phyloP scores from a whole-genome alignment of 768 basidiomycete species.

The Mycena maculata region DNA sequence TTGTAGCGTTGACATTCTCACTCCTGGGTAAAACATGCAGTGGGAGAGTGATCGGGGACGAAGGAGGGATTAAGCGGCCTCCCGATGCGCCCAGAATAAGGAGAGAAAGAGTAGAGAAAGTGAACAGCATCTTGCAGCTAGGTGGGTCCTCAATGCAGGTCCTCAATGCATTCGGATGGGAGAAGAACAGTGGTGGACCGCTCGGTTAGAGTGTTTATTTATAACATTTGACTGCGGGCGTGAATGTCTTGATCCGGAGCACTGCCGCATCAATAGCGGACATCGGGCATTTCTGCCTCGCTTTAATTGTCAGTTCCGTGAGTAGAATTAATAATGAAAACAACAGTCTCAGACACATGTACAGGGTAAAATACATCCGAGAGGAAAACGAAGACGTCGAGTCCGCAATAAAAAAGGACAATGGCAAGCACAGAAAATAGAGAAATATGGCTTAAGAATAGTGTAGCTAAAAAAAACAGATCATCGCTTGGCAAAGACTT shows the following conservation, averaged over 20 bases:
- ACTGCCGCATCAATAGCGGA: background rate
- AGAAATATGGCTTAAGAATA: conserved; percentile 45
- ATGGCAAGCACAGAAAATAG: conserved; percentile 24
- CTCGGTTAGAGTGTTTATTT: too few species aligned
- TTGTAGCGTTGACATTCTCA: conserved; percentile 2
- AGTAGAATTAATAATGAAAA: background rate
- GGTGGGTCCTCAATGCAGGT: conserved; percentile 4
- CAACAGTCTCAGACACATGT: conserved; percentile 36
- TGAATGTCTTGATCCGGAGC: too few species aligned
- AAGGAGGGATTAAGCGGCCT: conserved; percentile 38
- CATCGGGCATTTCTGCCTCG: background rate
- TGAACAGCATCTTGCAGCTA: conserved; percentile 21
- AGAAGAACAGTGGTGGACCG: background rate
- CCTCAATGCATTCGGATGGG: conserved; percentile 7
- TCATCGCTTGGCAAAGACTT: conserved; percentile 92
- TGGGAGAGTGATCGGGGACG: conserved; percentile 46
- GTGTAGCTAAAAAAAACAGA: conserved; percentile 34
- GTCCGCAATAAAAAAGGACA: conserved; percentile 29
- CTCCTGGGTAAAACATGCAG: conserved; percentile 19
- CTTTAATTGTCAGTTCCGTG: background rate
- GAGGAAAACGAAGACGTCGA: conserved; percentile 28
- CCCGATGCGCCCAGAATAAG: conserved; percentile 33
- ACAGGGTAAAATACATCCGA: conserved; percentile 35
- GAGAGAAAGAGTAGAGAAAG: conserved; percentile 33
- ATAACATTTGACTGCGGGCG: background rate